Base-by-base conservation (phyloP, 2,329 filamentous ascomycete species). In the Colletotrichum lentis region DNA sequence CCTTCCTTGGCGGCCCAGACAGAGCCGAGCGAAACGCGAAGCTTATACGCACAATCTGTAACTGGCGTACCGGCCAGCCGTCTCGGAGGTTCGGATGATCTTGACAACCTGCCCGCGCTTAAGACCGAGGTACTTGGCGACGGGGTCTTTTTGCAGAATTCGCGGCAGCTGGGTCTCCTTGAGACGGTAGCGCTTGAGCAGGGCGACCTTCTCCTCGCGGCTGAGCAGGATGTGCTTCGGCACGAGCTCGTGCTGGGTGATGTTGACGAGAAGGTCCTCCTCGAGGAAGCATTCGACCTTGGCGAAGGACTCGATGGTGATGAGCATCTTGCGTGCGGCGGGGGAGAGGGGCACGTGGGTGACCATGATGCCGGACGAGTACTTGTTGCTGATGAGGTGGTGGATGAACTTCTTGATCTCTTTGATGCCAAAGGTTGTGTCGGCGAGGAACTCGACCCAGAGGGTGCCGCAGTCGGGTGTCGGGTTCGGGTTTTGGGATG, bases 81-180 rank as follows among this genome's bases (percentile, higher is more conserved):
- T 99, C 85, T 98, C 96, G 76, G 91, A 94, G 79, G 91, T 94
- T 72, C 96, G 86, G 75, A 99, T 97, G 75, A 99, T 99, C 88
- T 99, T 99, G 75, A 99, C 96, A 3, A 99, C 94, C 80, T 97
- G 92, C 3, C 94, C 94, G 77, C 94, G 87, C 83, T 92, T 91
- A 77, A 99, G 83, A 14, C 96, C 96, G 63, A 97, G 83, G 79
- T 98, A 99, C 74, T 91, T 90, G 31, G 96, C 93, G 60, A 99
- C 94, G 3, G 96, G 96, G 78, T 99, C 96, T 73, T 92, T 92
- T 72, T 92, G 88, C 79, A 97, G 88, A 74, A 99, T 97, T 64
- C 96, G 87, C 5, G 96, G 96, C 76, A 99, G 84, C 83, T 99
- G 96, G 11, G 93, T 97, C 85, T 99, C 96, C 88, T 97, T 98